Evolutionary conservation across 148 eudicot genomes (phyloP), one percentile per base, ranked within the genome.

Genomic region (Agrostemma githago): DNA sequence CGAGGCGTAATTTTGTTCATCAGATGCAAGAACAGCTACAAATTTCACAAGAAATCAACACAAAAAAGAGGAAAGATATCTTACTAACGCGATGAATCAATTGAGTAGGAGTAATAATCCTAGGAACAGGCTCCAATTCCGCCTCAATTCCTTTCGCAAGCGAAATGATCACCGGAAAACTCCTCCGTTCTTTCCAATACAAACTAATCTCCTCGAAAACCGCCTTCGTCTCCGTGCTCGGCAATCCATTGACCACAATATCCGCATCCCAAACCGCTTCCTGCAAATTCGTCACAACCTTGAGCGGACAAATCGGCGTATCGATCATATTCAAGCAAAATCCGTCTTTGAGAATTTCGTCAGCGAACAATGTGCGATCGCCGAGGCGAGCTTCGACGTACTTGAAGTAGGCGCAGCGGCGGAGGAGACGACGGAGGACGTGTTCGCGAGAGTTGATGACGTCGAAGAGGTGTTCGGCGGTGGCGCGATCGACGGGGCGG

Each of bases 201-300:
- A 65, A 80, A 58, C 88, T 85, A 80, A 93, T 93, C 79, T 93
- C 98, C 77, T 89, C 83, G 70, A 93, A 93, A n/a, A 93, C 96
- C 66, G 75, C 83, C 5, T 73, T 41, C 1, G 96, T 89, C 71
- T 93, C 98, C 2, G 96, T 93, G 0, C 96, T 90, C 2, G 98
- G 98, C 87, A 93, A 83, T 5, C 98, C 96, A 83, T 88, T 90
- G 8, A 93, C 73, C 21, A 90, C 90, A 54, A 90, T 74, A 82
- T 93, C 94, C 14, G 98, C 98, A 82, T 93, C 96, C 96, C 96
- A 93, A 59, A 93, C 94, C 64, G 96, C 96, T 83, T 93, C 98
- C 73, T 90, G 96, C 84, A 93, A 85, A 74, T 88, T 90, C 11
- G 94, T 89, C 40, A 93, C 98, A 34, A 93, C 98, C 72, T 90